Evolutionary conservation across 139 green algal species (phyloP).

Genomic region (Closterium sp.): DNA sequence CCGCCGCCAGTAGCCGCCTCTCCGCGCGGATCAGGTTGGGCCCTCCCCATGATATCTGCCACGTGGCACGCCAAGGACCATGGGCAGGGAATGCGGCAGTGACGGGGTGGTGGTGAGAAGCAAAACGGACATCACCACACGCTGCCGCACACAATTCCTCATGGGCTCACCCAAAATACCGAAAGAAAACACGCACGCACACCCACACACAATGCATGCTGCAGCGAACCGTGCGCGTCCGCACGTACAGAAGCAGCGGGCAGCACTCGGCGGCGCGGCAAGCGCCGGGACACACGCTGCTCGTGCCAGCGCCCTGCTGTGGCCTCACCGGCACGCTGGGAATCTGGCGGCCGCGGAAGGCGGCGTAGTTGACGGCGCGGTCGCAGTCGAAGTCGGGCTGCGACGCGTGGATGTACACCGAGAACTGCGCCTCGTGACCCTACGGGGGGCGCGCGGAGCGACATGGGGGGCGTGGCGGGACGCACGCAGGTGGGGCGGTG

Average conservation of each 20-base stretch:
- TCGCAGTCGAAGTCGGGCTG: slow-evolving; percentile 23
- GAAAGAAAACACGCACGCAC: not conserved
- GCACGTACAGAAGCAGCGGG: not conserved
- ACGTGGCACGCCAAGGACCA: not conserved
- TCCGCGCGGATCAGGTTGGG: slow-evolving; percentile 24
- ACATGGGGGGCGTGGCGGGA: not conserved
- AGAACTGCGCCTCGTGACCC: slow-evolving; percentile 19
- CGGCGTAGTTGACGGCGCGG: not conserved
- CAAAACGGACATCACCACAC: not conserved
- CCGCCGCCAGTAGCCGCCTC: slow-evolving; percentile 19
- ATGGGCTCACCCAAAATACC: not conserved
- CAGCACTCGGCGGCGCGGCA: not conserved
- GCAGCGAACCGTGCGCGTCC: too few relatives aligned
- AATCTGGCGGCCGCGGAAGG: slow-evolving; percentile 30
- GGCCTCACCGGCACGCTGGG: slow-evolving; percentile 21
- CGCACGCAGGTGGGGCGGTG: not conserved
- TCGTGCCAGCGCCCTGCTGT: not conserved
- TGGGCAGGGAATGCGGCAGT: not conserved
- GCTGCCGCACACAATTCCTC: not conserved
- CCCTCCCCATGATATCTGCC: slow-evolving; percentile 30
- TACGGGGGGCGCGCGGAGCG: not conserved
- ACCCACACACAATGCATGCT: not conserved
- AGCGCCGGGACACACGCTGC: not conserved
- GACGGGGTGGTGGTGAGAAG: not conserved
- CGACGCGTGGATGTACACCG: slow-evolving; percentile 32